A percentile compares a stretch with the other conserved stretches of the same genome.
Evolutionary conservation across 2,329 filamentous ascomycete species (phyloP).

Genomic region (Emmonsiellopsis sp.): DNA sequence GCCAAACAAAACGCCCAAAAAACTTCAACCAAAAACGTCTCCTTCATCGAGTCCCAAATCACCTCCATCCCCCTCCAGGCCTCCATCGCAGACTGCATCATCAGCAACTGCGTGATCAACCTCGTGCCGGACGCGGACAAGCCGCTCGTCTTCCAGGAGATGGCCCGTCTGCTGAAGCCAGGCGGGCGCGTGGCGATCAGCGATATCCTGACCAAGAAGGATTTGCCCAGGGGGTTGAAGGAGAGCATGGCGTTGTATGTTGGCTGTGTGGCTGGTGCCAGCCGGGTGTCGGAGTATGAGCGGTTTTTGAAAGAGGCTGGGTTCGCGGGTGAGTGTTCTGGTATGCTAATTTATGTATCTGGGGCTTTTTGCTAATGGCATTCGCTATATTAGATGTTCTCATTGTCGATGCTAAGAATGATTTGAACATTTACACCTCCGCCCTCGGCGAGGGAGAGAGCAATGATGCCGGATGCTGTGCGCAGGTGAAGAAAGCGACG

Average conservation of each 20-base stretch:
- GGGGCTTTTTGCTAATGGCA: background rate
- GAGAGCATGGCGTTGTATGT: constrained; percentile 46
- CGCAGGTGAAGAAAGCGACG: constrained; percentile 1
- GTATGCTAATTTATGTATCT: constrained; percentile 1
- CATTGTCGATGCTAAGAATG: constrained; percentile 37
- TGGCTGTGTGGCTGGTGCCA: constrained; percentile 52
- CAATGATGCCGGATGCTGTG: constrained; percentile 2
- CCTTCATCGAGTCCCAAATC: constrained; percentile 45
- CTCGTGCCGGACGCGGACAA: constrained; percentile 47
- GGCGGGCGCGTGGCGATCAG: constrained; percentile 50
- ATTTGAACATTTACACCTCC: constrained; percentile 40
- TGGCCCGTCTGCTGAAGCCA: constrained; percentile 47
- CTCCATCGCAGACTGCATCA: constrained; percentile 44
- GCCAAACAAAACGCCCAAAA: constrained; percentile 38
- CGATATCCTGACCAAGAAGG: constrained; percentile 48
- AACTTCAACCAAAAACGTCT: constrained; percentile 34
- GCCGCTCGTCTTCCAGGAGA: constrained; percentile 46
- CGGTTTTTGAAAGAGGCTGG: constrained; percentile 42
- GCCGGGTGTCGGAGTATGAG: constrained; percentile 43
- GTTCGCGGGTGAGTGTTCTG: constrained; percentile 34
- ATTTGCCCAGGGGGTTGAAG: constrained; percentile 40
- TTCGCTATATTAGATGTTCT: constrained; percentile 25
- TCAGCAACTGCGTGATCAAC: constrained; percentile 56
- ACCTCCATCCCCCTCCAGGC: constrained; percentile 39
- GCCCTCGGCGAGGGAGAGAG: constrained; percentile 13